phyloP scores from a whole-genome alignment of 2,329 filamentous ascomycete species.

The Cordyceps militaris region DNA sequence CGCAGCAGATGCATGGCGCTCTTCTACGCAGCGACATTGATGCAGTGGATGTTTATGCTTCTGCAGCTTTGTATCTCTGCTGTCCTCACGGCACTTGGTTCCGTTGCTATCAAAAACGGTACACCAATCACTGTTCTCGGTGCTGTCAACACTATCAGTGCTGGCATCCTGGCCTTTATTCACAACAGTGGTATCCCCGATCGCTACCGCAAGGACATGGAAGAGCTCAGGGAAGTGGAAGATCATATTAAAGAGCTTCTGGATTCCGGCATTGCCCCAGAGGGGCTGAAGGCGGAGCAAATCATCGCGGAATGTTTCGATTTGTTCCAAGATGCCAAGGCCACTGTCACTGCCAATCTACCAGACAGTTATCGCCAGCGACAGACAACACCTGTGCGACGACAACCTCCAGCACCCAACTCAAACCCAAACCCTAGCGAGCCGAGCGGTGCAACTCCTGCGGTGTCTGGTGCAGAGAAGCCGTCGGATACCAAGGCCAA shows the following conservation, averaged over 20 bases:
- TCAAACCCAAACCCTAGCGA: neutral
- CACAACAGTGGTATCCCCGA: conserved; percentile 49
- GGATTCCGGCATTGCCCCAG: conserved; percentile 39
- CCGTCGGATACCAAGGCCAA: neutral
- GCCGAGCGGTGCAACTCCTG: neutral
- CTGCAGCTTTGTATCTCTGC: conserved; percentile 43
- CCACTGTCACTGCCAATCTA: conserved; percentile 40
- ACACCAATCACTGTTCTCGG: conserved; percentile 42
- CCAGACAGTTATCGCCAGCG: conserved; percentile 32
- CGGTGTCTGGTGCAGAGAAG: neutral
- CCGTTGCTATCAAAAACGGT: conserved; percentile 30
- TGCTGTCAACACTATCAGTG: conserved; percentile 42
- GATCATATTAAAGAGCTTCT: conserved; percentile 44
- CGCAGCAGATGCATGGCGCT: conserved; percentile 38
- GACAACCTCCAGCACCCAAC: neutral
- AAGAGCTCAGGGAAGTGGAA: conserved; percentile 43
- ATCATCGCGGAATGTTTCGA: conserved; percentile 41
- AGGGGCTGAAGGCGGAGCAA: conserved; percentile 36
- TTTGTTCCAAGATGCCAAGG: conserved; percentile 37
- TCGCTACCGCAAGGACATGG: conserved; percentile 41
- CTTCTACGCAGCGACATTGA: conserved; percentile 35
- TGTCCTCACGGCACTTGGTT: conserved; percentile 42
- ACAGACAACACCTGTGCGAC: conserved; percentile 13
- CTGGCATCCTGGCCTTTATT: conserved; percentile 43
- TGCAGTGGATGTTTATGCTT: conserved; percentile 41